Conservation (phyloP, 2,329 filamentous ascomycete species). For the Paecilomyces sp. region DNA sequence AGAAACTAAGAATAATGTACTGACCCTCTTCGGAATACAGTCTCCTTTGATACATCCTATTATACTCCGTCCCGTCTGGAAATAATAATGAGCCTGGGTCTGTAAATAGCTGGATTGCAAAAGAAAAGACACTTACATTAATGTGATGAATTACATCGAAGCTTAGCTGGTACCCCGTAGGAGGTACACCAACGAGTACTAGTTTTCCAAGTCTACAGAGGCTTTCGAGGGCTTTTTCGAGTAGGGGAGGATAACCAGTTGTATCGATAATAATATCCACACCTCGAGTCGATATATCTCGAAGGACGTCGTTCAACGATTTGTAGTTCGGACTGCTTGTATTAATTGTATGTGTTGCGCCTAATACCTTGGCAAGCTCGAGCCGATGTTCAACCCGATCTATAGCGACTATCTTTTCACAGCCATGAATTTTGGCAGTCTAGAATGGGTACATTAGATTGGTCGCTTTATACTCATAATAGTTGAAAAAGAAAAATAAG, state of each 20-base stretch:
- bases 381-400: slow-evolving; percentile 31
- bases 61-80: too few species aligned
- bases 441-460: not conserved
- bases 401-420: slow-evolving; percentile 34
- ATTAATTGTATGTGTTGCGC: slow-evolving; percentile 34
- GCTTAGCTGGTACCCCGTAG: too few species aligned
- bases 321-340: slow-evolving; percentile 22
- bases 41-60: too few species aligned
- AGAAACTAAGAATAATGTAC: slow-evolving; percentile 14
- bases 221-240: too few species aligned
- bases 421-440: slow-evolving; percentile 36
- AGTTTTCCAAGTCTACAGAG: too few species aligned
- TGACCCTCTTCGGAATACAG: slow-evolving; percentile 14
- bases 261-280: slow-evolving; percentile 45
- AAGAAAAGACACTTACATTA: too few species aligned
- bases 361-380: slow-evolving; percentile 32
- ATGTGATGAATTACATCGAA: too few species aligned
- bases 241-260: slow-evolving; percentile 32
- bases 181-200: too few species aligned
- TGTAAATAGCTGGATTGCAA: too few species aligned
- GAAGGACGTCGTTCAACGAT: slow-evolving; percentile 26
- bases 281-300: slow-evolving; percentile 24
- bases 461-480: too few species aligned
- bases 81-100: too few species aligned
- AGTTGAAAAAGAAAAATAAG: too few species aligned